These are phyloP conservation scores for Scenedesmus sp. DNA, from an alignment of 163 green algal species.

Conservation along the genomic window DNA sequence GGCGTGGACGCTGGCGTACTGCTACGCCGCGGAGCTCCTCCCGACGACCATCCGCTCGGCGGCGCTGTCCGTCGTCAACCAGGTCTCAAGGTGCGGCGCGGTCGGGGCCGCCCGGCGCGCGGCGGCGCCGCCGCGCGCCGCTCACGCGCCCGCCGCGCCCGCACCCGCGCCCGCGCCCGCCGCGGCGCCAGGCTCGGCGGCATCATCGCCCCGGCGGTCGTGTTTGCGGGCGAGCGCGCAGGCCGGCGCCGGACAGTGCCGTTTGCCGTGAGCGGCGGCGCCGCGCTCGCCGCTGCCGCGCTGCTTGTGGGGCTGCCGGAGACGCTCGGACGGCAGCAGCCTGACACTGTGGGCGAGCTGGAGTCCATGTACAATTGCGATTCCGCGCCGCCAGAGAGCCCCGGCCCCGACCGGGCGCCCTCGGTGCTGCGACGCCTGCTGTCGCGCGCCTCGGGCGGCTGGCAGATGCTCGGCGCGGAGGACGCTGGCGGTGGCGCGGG, in stretches of 20 bases:
- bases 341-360: constrained; percentile 12
- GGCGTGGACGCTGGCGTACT: not conserved
- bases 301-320: constrained; percentile 23
- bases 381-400: too few relatives aligned
- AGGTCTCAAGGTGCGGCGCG: too few relatives aligned
- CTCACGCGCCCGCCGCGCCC: too few relatives aligned
- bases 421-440: not conserved
- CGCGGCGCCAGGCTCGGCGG: constrained; percentile 30
- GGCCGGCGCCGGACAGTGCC: not conserved
- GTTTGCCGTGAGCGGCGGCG: constrained; percentile 4
- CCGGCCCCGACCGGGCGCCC: too few relatives aligned
- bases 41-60: not conserved
- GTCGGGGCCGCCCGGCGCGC: too few relatives aligned
- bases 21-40: constrained; percentile 24
- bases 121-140: too few relatives aligned
- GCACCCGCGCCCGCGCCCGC: not conserved
- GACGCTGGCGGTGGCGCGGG: too few relatives aligned
- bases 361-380: constrained; percentile 39
- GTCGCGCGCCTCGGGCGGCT: not conserved
- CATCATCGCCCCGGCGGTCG: constrained; percentile 18
- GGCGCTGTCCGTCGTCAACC: too few relatives aligned
- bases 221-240: constrained; percentile 11
- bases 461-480: too few relatives aligned
- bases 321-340: constrained; percentile 17
- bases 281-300: not conserved